Evolutionary conservation across 805 yeast genomes (phyloP), one percentile per base, ranked within the genome.

Genomic region (Scheffersomyces lignosus): DNA sequence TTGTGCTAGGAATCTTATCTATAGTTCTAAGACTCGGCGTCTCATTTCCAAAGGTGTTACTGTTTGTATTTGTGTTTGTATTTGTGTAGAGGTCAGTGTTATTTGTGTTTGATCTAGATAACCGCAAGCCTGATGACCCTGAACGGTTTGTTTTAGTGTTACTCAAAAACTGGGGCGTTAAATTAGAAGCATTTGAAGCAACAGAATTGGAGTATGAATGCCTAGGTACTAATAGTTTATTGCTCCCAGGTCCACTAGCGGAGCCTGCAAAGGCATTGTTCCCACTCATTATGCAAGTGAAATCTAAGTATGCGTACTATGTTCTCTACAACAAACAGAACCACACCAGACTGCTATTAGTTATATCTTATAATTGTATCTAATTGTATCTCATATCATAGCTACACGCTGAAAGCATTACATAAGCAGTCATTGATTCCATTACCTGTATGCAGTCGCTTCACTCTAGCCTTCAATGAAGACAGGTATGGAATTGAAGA

Each of bases 1-100:
- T 62, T 0, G 80, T 75, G 3, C 77, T 64, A 7, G 81, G 76
- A 3, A 80, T 58, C 43, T 67, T 67, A 52, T 81, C 87, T 13
- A 59, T 43, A 3, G 66, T 52, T 24, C 63, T 57, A 4, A 53
- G 18, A 41, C 57, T 45, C 31, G 54, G 36, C 32, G 40, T 29
- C 33, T 45, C 49, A 23, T 27, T 27, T 10, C 18, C 36, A 18
- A 37, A 47, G 20, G 22, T 42, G 36, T 18, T 38, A 36, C 14
- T 38, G 40, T 18, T 42, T 36, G 18, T 33, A 38, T 27, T 37
- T 37, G 18, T 37, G 26, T 13, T 31, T 31, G 10, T 10, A 38
- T 27, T 37, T 37, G 18, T 37, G 26, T 13, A 30, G 28, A 6
- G 9, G 6, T 49, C 60, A 12, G 52, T 48, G 33, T 39, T 41